A percentile compares a stretch with the other conserved stretches of the same genome.
These are phyloP conservation scores for Moringa oleifera DNA, from an alignment of 345 rosid species.

Conservation along the genomic window DNA sequence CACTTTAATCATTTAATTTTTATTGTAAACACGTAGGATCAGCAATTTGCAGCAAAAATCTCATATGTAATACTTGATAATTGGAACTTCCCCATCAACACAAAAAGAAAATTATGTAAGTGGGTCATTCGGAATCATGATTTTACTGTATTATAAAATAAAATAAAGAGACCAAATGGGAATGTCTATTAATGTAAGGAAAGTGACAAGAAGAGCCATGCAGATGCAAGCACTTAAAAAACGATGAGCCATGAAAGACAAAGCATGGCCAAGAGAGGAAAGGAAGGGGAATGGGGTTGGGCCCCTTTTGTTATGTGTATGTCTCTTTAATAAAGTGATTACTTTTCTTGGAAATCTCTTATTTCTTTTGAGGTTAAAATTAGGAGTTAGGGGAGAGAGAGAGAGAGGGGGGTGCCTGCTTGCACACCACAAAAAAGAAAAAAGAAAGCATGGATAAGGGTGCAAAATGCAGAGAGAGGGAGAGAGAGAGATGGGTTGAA, in stretches of 20 bases:
- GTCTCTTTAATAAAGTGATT: constrained; percentile 11
- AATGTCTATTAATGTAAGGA: too few species aligned
- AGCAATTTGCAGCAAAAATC: too few species aligned
- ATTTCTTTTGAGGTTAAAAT: neutral
- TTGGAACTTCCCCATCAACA: too few species aligned
- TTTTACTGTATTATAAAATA: too few species aligned
- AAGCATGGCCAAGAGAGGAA: constrained; percentile 4
- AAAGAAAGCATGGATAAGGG: constrained; percentile 14
- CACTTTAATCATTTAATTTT: neutral
- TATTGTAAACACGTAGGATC: neutral
- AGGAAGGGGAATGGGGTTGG: constrained; percentile 6
- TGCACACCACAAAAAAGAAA: neutral
- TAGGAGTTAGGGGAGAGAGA: too few species aligned
- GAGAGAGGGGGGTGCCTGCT: neutral
- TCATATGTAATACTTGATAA: too few species aligned
- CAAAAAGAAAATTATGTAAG: too few species aligned
- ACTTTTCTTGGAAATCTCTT: constrained; percentile 19
- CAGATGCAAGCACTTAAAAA: neutral
- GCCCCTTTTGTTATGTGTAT: too few species aligned
- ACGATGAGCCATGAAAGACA: neutral
- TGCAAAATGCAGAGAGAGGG: neutral
- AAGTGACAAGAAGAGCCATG: too few species aligned
- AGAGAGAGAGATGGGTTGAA: constrained; percentile 6
- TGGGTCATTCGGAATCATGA: too few species aligned
- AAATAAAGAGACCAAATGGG: too few species aligned